phyloP scores from a whole-genome alignment of 1,284 basidiomycete species.

The Rhodotorula sp. region DNA sequence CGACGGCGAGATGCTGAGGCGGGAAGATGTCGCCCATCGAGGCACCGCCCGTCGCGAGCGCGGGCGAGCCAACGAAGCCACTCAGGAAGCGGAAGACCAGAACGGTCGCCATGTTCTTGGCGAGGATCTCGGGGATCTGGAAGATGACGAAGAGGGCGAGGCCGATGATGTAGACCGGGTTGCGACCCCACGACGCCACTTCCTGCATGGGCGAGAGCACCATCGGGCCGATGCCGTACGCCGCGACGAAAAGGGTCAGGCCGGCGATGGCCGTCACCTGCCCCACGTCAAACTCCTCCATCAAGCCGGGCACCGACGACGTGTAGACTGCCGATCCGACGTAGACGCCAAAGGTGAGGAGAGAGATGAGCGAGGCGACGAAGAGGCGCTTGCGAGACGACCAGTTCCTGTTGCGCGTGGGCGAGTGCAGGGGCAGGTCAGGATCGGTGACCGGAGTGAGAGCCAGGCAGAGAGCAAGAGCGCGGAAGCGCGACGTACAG shows the following conservation, averaged over 20 bases:
- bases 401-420: slow-evolving; percentile 46
- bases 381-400: slow-evolving; percentile 43
- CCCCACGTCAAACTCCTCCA: slow-evolving; percentile 38
- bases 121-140: slow-evolving; percentile 17
- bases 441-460: background rate
- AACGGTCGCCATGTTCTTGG: slow-evolving; percentile 15
- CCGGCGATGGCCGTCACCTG: slow-evolving; percentile 33
- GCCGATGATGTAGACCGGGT: slow-evolving; percentile 40
- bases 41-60: slow-evolving; percentile 47
- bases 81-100: slow-evolving; percentile 44
- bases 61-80: slow-evolving; percentile 47
- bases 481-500: slow-evolving; percentile 29
- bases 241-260: slow-evolving; percentile 38
- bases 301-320: slow-evolving; percentile 40
- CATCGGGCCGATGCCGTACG: slow-evolving; percentile 33
- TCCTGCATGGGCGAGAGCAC: slow-evolving; percentile 43
- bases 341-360: slow-evolving; percentile 47
- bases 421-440: no score
- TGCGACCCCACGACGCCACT: slow-evolving; percentile 45
- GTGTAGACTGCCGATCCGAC: slow-evolving; percentile 48
- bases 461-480: no score
- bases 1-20: background rate
- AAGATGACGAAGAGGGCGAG: slow-evolving; percentile 37
- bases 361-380: slow-evolving; percentile 46
- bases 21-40: slow-evolving; percentile 14